phyloP scores from a whole-genome alignment of 2,329 filamentous ascomycete species.

The Trichophyton schoenleinii region DNA sequence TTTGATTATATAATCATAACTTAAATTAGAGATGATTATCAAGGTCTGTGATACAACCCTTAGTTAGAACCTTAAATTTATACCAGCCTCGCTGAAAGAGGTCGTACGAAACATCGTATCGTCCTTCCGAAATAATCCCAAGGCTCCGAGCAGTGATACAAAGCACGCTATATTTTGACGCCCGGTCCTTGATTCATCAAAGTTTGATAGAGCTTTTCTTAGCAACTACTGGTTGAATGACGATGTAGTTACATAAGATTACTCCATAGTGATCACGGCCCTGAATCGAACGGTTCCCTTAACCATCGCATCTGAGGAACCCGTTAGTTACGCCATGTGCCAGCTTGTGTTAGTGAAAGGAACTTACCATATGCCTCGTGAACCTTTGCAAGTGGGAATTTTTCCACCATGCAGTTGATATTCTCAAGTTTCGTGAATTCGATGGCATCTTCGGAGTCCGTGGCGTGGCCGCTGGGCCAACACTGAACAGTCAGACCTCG shows the following conservation, averaged over 20 bases:
- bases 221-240: too few species aligned
- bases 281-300: constrained; percentile 10
- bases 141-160: too few species aligned
- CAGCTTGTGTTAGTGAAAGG: background rate
- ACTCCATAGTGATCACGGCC: constrained; percentile 11
- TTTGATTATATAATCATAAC: too few species aligned
- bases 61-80: too few species aligned
- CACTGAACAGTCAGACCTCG: constrained; percentile 38
- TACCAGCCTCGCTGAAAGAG: too few species aligned
- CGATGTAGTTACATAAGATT: background rate
- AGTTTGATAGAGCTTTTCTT: too few species aligned
- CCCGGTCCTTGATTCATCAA: background rate
- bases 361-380: constrained; percentile 37
- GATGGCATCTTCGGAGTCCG: constrained; percentile 43
- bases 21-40: too few species aligned
- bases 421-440: constrained; percentile 36
- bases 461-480: constrained; percentile 43
- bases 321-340: background rate
- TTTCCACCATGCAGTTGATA: constrained; percentile 43
- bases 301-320: constrained; percentile 8
- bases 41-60: too few species aligned
- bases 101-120: too few species aligned
- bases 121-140: too few species aligned
- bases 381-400: constrained; percentile 40
- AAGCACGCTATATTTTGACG: background rate